These are phyloP conservation scores for Penicillium sclerotiorum DNA, from an alignment of 2,329 filamentous ascomycete genomes.

Conservation along the genomic window DNA sequence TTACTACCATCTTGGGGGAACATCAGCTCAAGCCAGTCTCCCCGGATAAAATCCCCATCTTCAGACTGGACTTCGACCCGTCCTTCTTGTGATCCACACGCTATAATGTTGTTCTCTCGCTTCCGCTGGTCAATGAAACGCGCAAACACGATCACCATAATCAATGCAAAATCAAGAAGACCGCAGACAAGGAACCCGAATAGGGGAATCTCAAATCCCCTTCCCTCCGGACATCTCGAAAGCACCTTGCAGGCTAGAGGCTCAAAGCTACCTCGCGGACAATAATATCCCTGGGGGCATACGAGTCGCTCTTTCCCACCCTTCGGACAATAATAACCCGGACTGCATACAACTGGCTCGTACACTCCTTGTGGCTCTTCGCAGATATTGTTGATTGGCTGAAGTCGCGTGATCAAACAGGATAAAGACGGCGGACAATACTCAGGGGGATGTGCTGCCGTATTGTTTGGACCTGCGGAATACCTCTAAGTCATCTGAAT, in stretches of 20 bases:
- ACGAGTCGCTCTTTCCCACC: not conserved
- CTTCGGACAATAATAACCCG: not conserved
- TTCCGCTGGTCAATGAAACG: no score
- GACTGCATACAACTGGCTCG: not conserved
- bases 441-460: not conserved
- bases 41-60: no score
- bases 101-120: no score
- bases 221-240: constrained; percentile 2
- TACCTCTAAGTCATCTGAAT: no score
- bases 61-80: no score
- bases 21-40: no score
- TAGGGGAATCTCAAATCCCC: not conserved
- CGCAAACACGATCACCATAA: no score
- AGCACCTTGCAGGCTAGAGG: not conserved
- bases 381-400: not conserved
- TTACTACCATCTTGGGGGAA: no score
- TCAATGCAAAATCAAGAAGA: no score
- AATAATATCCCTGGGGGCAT: constrained; percentile 6
- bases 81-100: no score
- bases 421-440: constrained; percentile 5
- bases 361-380: not conserved
- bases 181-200: no score
- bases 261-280: not conserved
- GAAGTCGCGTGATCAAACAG: not conserved
- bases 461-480: constrained; percentile 9